Percentiles rank a stretch among this genome's conserved stretches.
Conservation (phyloP, 2,329 filamentous ascomycete species). For the Calonectria pauciramosa region DNA sequence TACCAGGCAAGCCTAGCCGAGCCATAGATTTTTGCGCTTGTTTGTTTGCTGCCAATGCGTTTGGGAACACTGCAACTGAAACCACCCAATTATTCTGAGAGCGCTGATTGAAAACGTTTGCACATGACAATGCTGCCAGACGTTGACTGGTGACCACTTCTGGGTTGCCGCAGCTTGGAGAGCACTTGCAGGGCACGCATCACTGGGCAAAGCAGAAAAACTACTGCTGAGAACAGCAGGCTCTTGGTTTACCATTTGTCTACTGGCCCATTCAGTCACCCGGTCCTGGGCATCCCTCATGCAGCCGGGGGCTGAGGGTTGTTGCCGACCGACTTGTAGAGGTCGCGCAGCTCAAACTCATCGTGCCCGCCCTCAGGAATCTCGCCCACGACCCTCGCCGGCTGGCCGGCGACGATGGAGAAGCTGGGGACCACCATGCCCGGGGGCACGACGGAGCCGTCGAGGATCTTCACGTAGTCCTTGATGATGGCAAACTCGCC, state of each 20-base stretch:
- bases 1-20: background rate
- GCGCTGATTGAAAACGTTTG: background rate
- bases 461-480: conserved; percentile 90
- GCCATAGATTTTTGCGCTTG: background rate
- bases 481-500: conserved; percentile 93
- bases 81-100: background rate
- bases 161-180: too few relatives aligned
- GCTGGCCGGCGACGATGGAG: conserved; percentile 88
- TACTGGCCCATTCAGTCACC: background rate
- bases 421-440: conserved; percentile 95
- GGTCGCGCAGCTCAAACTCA: conserved; percentile 73
- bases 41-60: background rate
- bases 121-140: background rate
- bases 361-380: conserved; percentile 79
- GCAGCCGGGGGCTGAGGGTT: conserved; percentile 56
- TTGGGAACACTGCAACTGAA: background rate
- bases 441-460: conserved; percentile 85
- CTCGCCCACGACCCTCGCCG: conserved; percentile 85
- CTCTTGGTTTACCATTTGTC: background rate
- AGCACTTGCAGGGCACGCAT: background rate
- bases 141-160: background rate
- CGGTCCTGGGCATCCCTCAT: conserved; percentile 29
- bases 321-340: conserved; percentile 76
- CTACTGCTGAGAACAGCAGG: too few relatives aligned
- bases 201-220: background rate